Base-by-base conservation (phyloP, 2,329 filamentous ascomycete species). In the Alternaria longipes region DNA sequence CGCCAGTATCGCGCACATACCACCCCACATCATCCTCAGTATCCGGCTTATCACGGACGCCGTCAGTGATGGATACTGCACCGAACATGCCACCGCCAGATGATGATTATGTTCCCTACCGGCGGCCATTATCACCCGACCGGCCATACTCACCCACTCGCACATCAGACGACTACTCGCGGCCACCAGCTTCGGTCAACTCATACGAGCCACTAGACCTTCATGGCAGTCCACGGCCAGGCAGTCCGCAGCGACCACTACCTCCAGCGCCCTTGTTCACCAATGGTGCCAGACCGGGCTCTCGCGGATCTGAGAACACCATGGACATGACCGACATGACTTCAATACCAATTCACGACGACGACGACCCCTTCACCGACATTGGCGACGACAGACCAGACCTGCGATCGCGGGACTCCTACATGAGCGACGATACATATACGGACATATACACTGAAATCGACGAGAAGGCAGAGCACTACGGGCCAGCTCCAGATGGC, bases 261-360 rank as follows among this genome's bases (percentile, higher is more conserved):
- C 95, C 95, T 3, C 93, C 93, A 0, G 92, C 93, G 30, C 95
- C 95, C 4, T 83, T 97, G 8, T 98, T 97, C 74, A 87, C 90
- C 3, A 84, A 80, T 8, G 83, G 84, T 8, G 65, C 60, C 5
- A 82, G 76, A 63, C 83, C 82, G 3, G 69, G 78, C 2, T 82
- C 82, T 2, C 76, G 80, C 50, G 79, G 81, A 44, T 80, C 81
- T 0, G 74, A 79, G 50, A 71, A 74, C 45, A 80, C 79, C 22
- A 84, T 76, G 62, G 89, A 92, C 67, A 86, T 88, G 11, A 91
- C 91, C 0, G 89, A 92, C 66, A 86, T 88, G 11, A 91, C 91
- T 0, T 88, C 87, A 8, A 94, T 96, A 51, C 89, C 91, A 0
- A 85, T 93, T 6, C 81, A 84, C 44, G 78, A 82, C 9, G 57